A percentile compares a stretch with the other conserved stretches of the same genome.
Conservation (phyloP, 129 eudicot species). For the Daucus carota region DNA sequence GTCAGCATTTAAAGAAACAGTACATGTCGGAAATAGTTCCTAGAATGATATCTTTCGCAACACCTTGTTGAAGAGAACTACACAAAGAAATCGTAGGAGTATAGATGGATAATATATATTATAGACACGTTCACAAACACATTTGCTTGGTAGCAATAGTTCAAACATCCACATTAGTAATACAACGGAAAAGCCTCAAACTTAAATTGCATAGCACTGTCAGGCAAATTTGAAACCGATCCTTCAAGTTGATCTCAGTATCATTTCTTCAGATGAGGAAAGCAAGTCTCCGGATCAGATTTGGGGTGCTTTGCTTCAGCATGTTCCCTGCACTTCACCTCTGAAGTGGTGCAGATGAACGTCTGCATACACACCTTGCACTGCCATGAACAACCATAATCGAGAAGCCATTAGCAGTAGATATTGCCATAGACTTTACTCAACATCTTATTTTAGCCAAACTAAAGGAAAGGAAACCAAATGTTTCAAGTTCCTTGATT, state of each 20-base stretch:
- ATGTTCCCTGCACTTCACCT: slow-evolving; percentile 88
- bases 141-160: slow-evolving; percentile 4
- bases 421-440: neutral
- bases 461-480: neutral
- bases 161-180: slow-evolving; percentile 3
- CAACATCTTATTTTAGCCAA: neutral
- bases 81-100: neutral
- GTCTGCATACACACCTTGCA: slow-evolving; percentile 97
- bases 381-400: slow-evolving; percentile 34
- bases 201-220: neutral
- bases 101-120: slow-evolving; percentile 7
- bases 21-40: neutral
- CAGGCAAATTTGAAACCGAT: neutral
- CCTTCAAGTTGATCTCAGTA: neutral
- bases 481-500: neutral
- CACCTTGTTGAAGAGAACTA: neutral
- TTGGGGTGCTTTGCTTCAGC: slow-evolving; percentile 91
- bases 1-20: no score
- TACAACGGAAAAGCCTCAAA: slow-evolving; percentile 9
- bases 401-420: slow-evolving; percentile 10
- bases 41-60: neutral
- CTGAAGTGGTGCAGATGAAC: slow-evolving; percentile 85
- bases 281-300: slow-evolving; percentile 47
- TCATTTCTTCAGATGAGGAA: slow-evolving; percentile 76
- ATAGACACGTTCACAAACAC: slow-evolving; percentile 16